Base-by-base conservation (phyloP, 2,329 filamentous ascomycete genomes). In the Ceratocystis smalleyi region DNA sequence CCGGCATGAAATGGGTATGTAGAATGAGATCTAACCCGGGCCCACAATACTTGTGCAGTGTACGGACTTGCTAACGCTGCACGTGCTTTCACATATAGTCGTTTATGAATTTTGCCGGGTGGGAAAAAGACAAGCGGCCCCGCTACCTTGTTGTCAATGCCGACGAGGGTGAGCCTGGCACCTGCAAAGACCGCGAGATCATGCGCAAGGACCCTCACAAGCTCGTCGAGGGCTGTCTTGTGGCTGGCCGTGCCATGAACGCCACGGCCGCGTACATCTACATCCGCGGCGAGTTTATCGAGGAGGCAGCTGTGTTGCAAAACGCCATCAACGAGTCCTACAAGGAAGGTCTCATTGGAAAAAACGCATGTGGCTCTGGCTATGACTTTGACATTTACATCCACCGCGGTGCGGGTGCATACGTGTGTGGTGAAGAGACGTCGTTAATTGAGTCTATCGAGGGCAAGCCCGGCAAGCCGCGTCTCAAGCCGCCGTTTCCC, bases 171-270 rank as follows among this genome's bases (percentile, higher is more conserved):
- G 94, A 99, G 78, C 94, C 94, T 35, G 94, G 94, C 75, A 99
- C 94, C 63, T 99, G 94, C 86, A 99, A 99, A 80, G 94, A 99
- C 77, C 87, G 94, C 73, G 94, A 99, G 77, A 99, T 99, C 70
- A 99, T 99, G 94, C 91, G 94, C 77, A 99, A 99, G 79, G 94
- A 99, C 75, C 94, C 94, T 68, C 94, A 99, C 81, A 99, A 99
- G 83, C 88, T 99, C 69, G 81, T 99, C 73, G 94, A 99, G 79
- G 94, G 94, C 74, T 99, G 94, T 77, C 81, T 99, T 68, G 87
- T 99, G 60, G 91, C 94, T 69, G 94, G 94, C 62, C 88, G 94
- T 73, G 91, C 94, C 73, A 99, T 99, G 94, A 99, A 99, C 79
- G 94, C 91, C 73, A 94, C 89, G 59, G 94, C 94, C 66, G 94